These are phyloP conservation scores for Penicillium herquei DNA, from an alignment of 495 filamentous ascomycete species.

Conservation along the genomic window DNA sequence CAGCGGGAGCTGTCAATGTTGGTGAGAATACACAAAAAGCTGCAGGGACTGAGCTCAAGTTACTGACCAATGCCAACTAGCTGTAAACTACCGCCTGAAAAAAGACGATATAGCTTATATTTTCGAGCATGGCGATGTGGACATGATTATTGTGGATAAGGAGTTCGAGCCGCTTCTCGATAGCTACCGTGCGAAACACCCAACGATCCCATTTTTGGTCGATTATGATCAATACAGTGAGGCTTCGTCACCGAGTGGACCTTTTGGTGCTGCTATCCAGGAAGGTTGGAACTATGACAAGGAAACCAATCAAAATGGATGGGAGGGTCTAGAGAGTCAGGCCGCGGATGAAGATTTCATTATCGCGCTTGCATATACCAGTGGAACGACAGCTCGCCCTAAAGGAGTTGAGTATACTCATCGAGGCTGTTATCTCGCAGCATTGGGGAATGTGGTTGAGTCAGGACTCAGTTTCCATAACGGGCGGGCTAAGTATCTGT, in stretches of 20 bases:
- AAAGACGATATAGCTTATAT: slow-evolving; percentile 87
- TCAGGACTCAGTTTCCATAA: slow-evolving; percentile 71
- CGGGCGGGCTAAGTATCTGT: slow-evolving; percentile 77
- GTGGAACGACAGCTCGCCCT: slow-evolving; percentile 85
- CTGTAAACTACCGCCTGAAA: slow-evolving; percentile 89
- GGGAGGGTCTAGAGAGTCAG: slow-evolving; percentile 71
- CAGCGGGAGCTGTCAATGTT: slow-evolving; percentile 78
- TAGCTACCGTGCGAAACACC: slow-evolving; percentile 55
- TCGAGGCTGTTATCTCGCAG: slow-evolving; percentile 79
- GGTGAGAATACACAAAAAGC: slow-evolving; percentile 32
- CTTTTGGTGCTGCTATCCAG: slow-evolving; percentile 79
- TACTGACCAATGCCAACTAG: slow-evolving; percentile 20
- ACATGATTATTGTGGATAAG: slow-evolving; percentile 81
- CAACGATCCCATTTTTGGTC: slow-evolving; percentile 65
- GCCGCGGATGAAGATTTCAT: slow-evolving; percentile 70
- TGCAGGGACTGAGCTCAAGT: too few relatives aligned
- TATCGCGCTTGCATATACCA: slow-evolving; percentile 88
- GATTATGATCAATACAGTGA: slow-evolving; percentile 64
- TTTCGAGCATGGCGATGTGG: slow-evolving; percentile 78
- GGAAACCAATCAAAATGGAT: slow-evolving; percentile 62
- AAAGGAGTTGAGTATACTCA: slow-evolving; percentile 96
- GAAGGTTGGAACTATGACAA: slow-evolving; percentile 75
- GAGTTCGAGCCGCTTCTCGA: slow-evolving; percentile 74
- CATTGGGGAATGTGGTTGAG: slow-evolving; percentile 84
- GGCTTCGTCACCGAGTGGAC: slow-evolving; percentile 57